These are phyloP conservation scores for Oryza glaberrima DNA, from an alignment of 176 grass and related monocot species.

Conservation along the genomic window DNA sequence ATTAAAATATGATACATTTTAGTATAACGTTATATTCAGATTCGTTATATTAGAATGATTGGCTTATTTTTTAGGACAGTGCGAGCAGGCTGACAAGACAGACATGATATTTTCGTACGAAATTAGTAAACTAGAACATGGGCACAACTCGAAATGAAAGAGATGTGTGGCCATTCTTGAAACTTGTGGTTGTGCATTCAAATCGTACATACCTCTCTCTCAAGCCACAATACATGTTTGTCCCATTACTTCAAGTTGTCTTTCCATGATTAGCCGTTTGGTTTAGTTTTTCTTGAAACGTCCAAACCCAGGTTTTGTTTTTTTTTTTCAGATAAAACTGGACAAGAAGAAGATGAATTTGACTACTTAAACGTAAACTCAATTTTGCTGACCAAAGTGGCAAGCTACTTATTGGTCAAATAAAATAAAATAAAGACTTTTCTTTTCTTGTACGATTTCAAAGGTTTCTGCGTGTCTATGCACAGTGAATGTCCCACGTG, in stretches of 20 bases:
- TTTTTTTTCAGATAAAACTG: too few species aligned
- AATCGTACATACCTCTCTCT: neutral
- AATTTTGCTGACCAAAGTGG: neutral
- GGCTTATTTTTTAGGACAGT: too few species aligned
- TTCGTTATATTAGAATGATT: too few species aligned
- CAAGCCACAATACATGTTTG: neutral
- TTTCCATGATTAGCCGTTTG: too few species aligned
- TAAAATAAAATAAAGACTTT: neutral
- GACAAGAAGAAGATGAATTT: too few species aligned
- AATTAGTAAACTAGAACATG: neutral
- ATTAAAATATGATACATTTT: too few species aligned
- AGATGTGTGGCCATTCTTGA: neutral
- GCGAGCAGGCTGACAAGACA: too few species aligned
- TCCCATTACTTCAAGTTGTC: too few species aligned
- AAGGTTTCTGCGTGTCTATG: neutral
- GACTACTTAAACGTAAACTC: neutral
- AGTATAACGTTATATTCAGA: too few species aligned
- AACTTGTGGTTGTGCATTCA: neutral
- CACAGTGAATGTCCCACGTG: neutral
- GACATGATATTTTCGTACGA: too few species aligned
- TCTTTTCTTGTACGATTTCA: neutral
- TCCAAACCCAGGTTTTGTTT: too few species aligned
- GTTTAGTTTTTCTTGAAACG: too few species aligned
- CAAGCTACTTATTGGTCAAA: neutral
- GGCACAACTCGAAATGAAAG: slow-evolving; percentile 4